Conservation (phyloP, 768 basidiomycete genomes). For the Tulasnella sp. region DNA sequence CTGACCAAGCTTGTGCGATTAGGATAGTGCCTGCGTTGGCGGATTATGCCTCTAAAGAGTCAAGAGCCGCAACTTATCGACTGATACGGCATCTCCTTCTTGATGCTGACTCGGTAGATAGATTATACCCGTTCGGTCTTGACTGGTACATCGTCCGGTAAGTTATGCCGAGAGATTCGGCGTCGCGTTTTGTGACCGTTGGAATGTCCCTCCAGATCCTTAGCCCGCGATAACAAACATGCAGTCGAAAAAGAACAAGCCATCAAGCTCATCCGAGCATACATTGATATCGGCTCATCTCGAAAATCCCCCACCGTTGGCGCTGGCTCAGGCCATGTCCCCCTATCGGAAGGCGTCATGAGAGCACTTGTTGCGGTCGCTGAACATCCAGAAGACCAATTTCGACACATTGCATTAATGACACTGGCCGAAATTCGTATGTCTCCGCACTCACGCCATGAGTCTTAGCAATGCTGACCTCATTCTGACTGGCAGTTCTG, state of each 20-base stretch:
- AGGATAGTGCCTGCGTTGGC: conserved; percentile 76
- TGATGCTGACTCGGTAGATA: conserved; percentile 65
- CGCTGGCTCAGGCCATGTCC: conserved; percentile 41
- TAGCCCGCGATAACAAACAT: conserved; percentile 79
- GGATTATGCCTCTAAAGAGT: conserved; percentile 67
- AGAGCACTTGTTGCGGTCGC: conserved; percentile 90
- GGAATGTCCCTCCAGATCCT: conserved; percentile 50
- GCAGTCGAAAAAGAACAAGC: conserved; percentile 87
- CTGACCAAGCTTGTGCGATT: conserved; percentile 28
- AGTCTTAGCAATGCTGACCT: neutral
- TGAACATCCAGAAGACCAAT: conserved; percentile 87
- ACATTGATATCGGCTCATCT: conserved; percentile 68
- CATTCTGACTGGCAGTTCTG: conserved; percentile 53
- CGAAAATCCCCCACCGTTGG: conserved; percentile 22
- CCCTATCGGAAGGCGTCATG: conserved; percentile 70
- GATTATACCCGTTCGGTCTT: conserved; percentile 50
- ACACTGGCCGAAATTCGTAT: conserved; percentile 86
- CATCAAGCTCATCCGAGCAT: conserved; percentile 79
- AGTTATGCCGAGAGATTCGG: conserved; percentile 31
- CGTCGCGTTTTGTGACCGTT: neutral
- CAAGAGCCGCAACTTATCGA: conserved; percentile 78
- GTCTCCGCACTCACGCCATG: conserved; percentile 34
- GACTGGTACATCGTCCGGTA: conserved; percentile 93
- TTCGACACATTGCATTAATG: conserved; percentile 75
- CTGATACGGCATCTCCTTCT: conserved; percentile 74